These are phyloP conservation scores for Cladosporium sp. DNA, from an alignment of 2,329 filamentous ascomycete species.

Conservation along the genomic window DNA sequence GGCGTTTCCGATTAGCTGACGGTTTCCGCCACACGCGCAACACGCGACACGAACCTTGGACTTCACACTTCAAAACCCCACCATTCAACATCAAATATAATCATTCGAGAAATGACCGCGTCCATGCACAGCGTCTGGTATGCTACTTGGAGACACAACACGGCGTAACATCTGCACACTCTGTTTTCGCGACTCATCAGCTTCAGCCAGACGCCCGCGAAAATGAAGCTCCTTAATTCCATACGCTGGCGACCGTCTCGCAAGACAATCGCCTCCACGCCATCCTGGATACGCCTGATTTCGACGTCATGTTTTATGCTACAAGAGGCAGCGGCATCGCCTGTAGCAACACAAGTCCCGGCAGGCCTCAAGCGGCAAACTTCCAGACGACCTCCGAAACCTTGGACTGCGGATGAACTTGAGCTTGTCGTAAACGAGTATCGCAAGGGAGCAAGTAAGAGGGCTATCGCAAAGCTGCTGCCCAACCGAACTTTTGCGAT, in stretches of 20 bases:
- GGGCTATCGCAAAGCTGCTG: not conserved
- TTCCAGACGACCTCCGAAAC: not conserved
- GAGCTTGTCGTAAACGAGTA: not conserved
- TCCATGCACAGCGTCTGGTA: not conserved
- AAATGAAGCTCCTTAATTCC: not conserved
- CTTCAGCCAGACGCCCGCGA: not conserved
- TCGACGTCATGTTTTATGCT: not conserved
- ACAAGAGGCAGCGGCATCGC: not conserved
- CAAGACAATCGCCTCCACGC: not conserved
- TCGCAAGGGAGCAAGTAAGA: not conserved
- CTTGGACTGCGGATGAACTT: not conserved
- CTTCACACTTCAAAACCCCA: not conserved
- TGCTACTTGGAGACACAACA: not conserved
- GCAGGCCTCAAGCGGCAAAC: not conserved
- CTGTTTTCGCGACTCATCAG: not conserved
- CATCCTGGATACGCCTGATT: not conserved
- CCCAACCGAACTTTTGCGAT: not conserved
- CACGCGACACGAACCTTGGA: not conserved
- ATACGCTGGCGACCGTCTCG: not conserved
- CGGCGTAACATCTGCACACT: not conserved
- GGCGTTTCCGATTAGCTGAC: not conserved
- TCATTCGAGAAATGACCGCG: not conserved
- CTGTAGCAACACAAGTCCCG: not conserved
- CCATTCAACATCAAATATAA: not conserved
- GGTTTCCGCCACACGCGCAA: not conserved